Percentiles rank a stretch among this genome's conserved stretches.
phyloP scores from a whole-genome alignment of 139 green algal species.

The Haematococcus lacustris region DNA sequence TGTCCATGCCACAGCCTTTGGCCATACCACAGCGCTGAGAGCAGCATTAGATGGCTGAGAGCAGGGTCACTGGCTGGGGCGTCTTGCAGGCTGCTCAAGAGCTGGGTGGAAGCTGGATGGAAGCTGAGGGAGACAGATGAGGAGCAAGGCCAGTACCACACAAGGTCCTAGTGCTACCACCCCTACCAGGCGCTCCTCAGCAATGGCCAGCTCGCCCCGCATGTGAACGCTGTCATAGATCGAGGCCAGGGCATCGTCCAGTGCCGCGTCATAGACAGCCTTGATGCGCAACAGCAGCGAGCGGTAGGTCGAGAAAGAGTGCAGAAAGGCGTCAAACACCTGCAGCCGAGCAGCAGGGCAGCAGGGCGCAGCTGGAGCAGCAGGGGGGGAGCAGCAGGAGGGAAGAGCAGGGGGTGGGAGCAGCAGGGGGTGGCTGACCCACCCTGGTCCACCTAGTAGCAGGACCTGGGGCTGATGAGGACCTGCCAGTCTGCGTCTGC shows the following conservation, averaged over 20 bases:
- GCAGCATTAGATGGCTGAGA: no score
- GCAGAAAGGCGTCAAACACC: constrained; percentile 52
- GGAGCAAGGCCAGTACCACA: no score
- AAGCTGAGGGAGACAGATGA: no score
- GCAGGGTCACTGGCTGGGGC: no score
- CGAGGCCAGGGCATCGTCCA: constrained; percentile 43
- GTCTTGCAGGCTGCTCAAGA: no score
- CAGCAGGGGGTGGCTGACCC: neutral
- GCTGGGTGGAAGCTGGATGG: no score
- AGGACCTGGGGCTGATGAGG: neutral
- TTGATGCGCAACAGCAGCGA: constrained; percentile 42
- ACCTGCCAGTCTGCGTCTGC: neutral
- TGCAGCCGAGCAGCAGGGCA: constrained; percentile 3
- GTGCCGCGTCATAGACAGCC: constrained; percentile 38
- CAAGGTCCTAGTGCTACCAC: no score
- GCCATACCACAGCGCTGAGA: no score
- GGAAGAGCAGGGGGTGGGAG: neutral
- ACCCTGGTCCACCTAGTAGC: neutral
- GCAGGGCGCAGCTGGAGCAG: neutral
- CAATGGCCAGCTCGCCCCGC: constrained; percentile 37
- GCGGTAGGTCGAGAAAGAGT: constrained; percentile 56
- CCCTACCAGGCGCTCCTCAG: constrained; percentile 35
- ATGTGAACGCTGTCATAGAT: constrained; percentile 55
- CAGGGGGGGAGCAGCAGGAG: neutral
- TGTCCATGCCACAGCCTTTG: no score